These are phyloP conservation scores for Fusarium sp. DNA, from an alignment of 2,329 filamentous ascomycete species.

Conservation along the genomic window DNA sequence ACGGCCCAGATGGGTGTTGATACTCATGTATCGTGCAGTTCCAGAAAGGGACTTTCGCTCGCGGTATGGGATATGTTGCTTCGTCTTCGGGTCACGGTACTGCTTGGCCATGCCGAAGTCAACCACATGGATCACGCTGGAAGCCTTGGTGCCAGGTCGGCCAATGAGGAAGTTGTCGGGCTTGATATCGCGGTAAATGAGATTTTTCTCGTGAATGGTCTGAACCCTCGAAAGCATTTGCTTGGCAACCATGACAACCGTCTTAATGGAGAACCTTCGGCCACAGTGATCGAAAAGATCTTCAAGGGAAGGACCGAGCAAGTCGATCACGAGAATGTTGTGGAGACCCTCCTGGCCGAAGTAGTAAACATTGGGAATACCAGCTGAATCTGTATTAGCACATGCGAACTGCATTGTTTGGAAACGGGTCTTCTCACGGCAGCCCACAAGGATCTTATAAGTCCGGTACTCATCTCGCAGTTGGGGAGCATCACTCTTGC, in stretches of 20 bases:
- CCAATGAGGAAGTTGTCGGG: slow-evolving; percentile 99
- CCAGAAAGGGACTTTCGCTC: slow-evolving; percentile 97
- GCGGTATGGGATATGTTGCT: slow-evolving; percentile 97
- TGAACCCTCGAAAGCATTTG: slow-evolving; percentile 97
- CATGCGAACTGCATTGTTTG: slow-evolving; percentile 44
- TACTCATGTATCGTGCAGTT: slow-evolving; percentile 98
- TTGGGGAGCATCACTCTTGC: slow-evolving; percentile 98
- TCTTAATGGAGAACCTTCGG: slow-evolving; percentile 94
- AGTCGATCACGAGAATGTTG: slow-evolving; percentile 98
- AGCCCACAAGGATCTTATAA: slow-evolving; percentile 99
- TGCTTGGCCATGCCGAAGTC: slow-evolving; percentile 99
- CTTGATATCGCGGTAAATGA: slow-evolving; percentile 99
- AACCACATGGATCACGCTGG: slow-evolving; percentile 97
- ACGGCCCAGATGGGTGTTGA: slow-evolving; percentile 96
- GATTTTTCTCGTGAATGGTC: slow-evolving; percentile 97
- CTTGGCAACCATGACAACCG: slow-evolving; percentile 98
- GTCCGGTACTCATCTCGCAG: slow-evolving; percentile 98
- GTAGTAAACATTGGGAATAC: slow-evolving; percentile 99
- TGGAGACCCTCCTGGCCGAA: slow-evolving; percentile 98
- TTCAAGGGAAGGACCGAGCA: slow-evolving; percentile 93
- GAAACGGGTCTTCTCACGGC: slow-evolving; percentile 73
- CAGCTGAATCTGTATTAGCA: slow-evolving; percentile 67
- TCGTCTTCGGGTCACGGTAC: slow-evolving; percentile 98
- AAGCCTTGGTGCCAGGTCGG: slow-evolving; percentile 88
- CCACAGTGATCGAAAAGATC: slow-evolving; percentile 98